These are phyloP conservation scores for Drosera spatulata DNA, from an alignment of 179 eudicot genomes.

Conservation along the genomic window DNA sequence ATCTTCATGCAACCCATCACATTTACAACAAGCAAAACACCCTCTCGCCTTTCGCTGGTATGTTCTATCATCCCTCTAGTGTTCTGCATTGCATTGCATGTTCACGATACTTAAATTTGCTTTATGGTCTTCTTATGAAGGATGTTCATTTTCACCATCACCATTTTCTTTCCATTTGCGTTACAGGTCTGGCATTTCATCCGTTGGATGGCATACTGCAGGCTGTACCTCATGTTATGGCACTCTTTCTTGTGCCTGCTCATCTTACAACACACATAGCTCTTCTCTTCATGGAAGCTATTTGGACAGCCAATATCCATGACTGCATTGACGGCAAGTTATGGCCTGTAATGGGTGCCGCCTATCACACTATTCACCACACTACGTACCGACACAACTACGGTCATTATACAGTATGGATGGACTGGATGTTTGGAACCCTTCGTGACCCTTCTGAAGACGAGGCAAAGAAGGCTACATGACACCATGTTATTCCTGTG, in stretches of 20 bases:
- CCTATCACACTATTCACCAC: conserved; percentile 94
- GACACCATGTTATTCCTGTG: not conserved
- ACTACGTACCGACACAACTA: conserved; percentile 84
- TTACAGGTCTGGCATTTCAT: conserved; percentile 79
- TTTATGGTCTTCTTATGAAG: not conserved
- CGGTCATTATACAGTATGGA: conserved; percentile 84
- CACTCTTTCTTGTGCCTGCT: conserved; percentile 54
- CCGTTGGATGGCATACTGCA: conserved; percentile 86
- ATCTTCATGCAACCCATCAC: conserved; percentile 87
- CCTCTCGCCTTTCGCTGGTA: conserved; percentile 96
- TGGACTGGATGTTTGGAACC: conserved; percentile 97
- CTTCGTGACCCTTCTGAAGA: conserved; percentile 47
- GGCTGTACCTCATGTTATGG: conserved; percentile 66
- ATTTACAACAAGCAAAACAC: conserved; percentile 92
- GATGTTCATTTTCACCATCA: too few relatives aligned
- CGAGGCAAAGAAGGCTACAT: conserved; percentile 26
- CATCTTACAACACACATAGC: conserved; percentile 61
- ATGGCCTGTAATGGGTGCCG: conserved; percentile 99
- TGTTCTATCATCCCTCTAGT: conserved; percentile 3
- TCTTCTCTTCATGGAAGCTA: conserved; percentile 58
- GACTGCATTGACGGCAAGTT: conserved; percentile 75
- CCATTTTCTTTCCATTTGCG: too few relatives aligned
- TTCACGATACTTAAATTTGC: not conserved
- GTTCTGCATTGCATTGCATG: not conserved
- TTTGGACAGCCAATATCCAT: conserved; percentile 92